Base-by-base conservation (phyloP, 2,329 filamentous ascomycete genomes). In the Diaporthe nobilis region DNA sequence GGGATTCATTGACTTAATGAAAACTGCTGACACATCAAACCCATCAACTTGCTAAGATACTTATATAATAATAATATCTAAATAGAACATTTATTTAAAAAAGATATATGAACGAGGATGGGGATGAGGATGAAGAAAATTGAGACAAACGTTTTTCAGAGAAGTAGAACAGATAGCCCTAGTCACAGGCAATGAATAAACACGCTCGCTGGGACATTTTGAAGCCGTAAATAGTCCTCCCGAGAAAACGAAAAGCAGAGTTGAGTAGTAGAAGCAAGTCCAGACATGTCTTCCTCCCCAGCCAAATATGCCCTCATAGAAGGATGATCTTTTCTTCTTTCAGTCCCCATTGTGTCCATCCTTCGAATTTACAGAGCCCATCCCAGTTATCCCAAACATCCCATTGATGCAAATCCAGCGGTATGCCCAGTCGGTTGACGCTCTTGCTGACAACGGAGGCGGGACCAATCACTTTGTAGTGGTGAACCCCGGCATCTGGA, bases 371-470 rank as follows among this genome's bases (percentile, higher is more conserved):
- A 25, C 57, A 12, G 10, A 39, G 4, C 57, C 25, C 9, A 42
- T 61, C 5, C 34, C 34, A 61, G 2, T 42, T n/a, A 0, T 3
- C 2, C 57, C 57, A 61, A 4, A 0, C 4, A 0, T 1, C 2
- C 20, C 6, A 15, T n/a, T 5, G 0, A 39, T 61, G 3, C 57
- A 61, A 15, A 39, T 1, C 5, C 1, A 0, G 0, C 7, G 34
- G 57, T 15, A 42, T 2, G 2, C 57, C 57, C 20, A 9, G 4
- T n/a, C n/a, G n/a, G n/a, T n/a, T n/a, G n/a, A n/a, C n/a, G n/a
- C n/a, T n/a, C n/a, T 17, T 39, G 34, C 57, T 25, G 22, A 61
- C 22, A 15, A 61, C 4, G 34, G 4, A 15, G 5, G 57, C 57
- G 34, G 57, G 22, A 15, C 57, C 57, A 22, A 61, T 61, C 57